These are phyloP conservation scores for Aspergillus panamensis DNA, from an alignment of 495 filamentous ascomycete species.

Conservation along the genomic window DNA sequence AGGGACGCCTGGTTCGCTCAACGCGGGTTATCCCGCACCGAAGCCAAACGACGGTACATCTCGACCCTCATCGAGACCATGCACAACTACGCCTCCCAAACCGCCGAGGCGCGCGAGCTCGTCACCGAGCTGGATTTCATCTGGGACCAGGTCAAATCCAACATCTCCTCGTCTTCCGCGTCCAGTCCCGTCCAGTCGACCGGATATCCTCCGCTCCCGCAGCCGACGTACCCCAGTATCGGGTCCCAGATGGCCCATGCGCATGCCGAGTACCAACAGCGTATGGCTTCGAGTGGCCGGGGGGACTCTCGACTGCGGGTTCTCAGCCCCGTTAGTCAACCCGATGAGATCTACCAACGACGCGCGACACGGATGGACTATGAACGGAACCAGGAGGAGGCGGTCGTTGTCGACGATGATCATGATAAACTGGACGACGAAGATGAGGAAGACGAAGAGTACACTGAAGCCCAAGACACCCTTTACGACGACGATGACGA, in stretches of 20 bases:
- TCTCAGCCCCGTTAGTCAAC: slow-evolving; percentile 75
- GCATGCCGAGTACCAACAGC: slow-evolving; percentile 26
- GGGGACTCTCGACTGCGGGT: slow-evolving; percentile 53
- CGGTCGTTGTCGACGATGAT: slow-evolving; percentile 27
- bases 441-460: slow-evolving; percentile 50
- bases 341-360: slow-evolving; percentile 61
- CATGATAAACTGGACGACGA: slow-evolving; percentile 31
- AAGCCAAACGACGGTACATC: slow-evolving; percentile 93
- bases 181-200: slow-evolving; percentile 40
- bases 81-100: slow-evolving; percentile 84
- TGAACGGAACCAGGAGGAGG: slow-evolving; percentile 34
- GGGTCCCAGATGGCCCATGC: slow-evolving; percentile 30
- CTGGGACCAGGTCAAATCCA: slow-evolving; percentile 95
- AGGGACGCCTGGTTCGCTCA: slow-evolving; percentile 91
- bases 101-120: slow-evolving; percentile 79
- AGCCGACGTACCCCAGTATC: slow-evolving; percentile 35
- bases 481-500: slow-evolving; percentile 39
- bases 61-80: slow-evolving; percentile 91
- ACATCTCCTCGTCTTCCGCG: slow-evolving; percentile 60
- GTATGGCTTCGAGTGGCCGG: slow-evolving; percentile 12
- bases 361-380: slow-evolving; percentile 32
- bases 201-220: slow-evolving; percentile 36
- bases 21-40: slow-evolving; percentile 73
- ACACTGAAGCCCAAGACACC: slow-evolving; percentile 39
- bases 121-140: slow-evolving; percentile 96